Conservation (phyloP, 176 grass and related monocot genomes). For the Oryza punctata region DNA sequence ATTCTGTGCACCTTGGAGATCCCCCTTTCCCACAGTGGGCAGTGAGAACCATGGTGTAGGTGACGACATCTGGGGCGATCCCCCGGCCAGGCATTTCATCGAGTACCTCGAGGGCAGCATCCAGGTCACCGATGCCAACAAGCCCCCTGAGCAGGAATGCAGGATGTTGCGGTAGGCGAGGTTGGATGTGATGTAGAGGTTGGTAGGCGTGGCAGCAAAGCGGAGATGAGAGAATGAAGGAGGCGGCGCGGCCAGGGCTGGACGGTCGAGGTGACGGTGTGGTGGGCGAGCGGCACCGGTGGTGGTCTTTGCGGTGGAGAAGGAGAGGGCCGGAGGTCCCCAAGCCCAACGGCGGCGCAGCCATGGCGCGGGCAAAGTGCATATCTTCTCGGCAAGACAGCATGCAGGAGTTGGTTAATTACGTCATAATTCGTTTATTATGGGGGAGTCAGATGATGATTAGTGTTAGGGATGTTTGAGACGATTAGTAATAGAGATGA, state of each 20-base stretch:
- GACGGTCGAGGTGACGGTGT: constrained; percentile 38
- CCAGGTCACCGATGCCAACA: constrained; percentile 37
- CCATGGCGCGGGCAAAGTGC: no score
- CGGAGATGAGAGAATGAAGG: constrained; percentile 50
- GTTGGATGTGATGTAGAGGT: constrained; percentile 57
- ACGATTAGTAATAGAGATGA: no score
- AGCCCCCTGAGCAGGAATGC: no score
- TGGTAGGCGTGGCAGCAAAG: no score
- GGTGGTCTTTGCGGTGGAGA: constrained; percentile 15
- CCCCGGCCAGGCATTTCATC: constrained; percentile 69
- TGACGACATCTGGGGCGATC: constrained; percentile 52
- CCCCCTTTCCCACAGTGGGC: constrained; percentile 43
- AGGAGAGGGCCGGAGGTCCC: not conserved
- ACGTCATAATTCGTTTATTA: no score
- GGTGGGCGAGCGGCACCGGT: constrained; percentile 36
- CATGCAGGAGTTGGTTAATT: no score
- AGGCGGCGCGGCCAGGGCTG: constrained; percentile 46
- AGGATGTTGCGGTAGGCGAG: constrained; percentile 21
- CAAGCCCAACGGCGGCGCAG: no score
- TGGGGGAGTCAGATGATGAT: no score
- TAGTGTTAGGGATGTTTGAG: no score
- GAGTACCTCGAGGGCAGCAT: constrained; percentile 53
- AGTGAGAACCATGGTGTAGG: not conserved
- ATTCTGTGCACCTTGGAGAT: constrained; percentile 50
- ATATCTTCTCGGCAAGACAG: no score